These are phyloP conservation scores for Podila minutissima DNA, from an alignment of 192 early-diverging fungal genomes.

Conservation along the genomic window DNA sequence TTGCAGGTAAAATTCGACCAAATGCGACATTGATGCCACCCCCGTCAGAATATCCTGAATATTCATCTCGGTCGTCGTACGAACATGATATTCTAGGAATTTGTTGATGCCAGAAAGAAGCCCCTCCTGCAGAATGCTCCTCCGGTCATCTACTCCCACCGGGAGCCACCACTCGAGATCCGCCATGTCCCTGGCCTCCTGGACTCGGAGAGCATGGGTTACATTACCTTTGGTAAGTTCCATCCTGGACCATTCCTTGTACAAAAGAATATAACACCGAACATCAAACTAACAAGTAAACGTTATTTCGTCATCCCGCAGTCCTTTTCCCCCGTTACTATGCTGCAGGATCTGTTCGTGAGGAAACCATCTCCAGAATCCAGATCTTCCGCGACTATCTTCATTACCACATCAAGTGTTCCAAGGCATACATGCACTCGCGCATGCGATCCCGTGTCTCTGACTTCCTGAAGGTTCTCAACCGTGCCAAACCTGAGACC, in stretches of 20 bases:
- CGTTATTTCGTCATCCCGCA: slow-evolving; percentile 17
- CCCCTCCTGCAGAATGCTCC: slow-evolving; percentile 94
- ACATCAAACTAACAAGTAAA: no score
- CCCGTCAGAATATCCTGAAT: no score
- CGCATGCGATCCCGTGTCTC: slow-evolving; percentile 95
- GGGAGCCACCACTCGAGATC: slow-evolving; percentile 96
- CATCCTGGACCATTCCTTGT: not conserved
- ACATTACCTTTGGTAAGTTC: slow-evolving; percentile 92
- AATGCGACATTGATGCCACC: not conserved
- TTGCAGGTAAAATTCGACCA: slow-evolving; percentile 75
- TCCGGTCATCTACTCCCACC: slow-evolving; percentile 91
- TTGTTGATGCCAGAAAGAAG: slow-evolving; percentile 96
- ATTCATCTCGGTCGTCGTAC: no score
- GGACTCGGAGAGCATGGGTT: slow-evolving; percentile 90
- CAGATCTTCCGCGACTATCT: slow-evolving; percentile 98
- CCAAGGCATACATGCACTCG: slow-evolving; percentile 99
- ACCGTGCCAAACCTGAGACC: slow-evolving; percentile 97
- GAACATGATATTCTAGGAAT: slow-evolving; percentile 71
- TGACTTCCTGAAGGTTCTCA: slow-evolving; percentile 97
- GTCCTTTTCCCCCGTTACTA: slow-evolving; percentile 97
- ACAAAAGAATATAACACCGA: not conserved
- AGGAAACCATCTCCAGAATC: slow-evolving; percentile 94
- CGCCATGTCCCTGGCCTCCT: slow-evolving; percentile 73
- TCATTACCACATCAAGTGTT: slow-evolving; percentile 99
- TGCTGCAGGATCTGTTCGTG: slow-evolving; percentile 71